phyloP scores from a whole-genome alignment of 2,329 filamentous ascomycete genomes.

The Trichoderma lentiforme region DNA sequence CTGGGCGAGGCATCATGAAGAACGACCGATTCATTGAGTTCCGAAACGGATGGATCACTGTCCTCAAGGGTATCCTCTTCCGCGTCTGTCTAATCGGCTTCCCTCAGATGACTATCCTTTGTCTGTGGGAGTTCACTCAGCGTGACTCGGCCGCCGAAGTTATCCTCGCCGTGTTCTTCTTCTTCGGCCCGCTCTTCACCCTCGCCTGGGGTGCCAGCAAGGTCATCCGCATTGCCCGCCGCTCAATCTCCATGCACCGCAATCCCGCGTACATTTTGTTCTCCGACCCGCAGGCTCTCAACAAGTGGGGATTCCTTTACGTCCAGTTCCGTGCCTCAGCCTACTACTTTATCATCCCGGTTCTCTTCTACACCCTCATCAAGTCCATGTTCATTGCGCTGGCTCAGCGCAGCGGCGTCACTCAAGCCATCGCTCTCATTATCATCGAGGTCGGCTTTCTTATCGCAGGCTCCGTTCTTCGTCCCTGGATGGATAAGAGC shows the following conservation, averaged over 20 bases:
- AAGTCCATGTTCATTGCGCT: slow-evolving; percentile 89
- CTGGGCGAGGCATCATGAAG: slow-evolving; percentile 74
- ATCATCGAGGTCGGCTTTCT: slow-evolving; percentile 78
- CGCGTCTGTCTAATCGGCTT: slow-evolving; percentile 86
- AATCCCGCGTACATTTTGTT: slow-evolving; percentile 97
- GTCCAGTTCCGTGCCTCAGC: slow-evolving; percentile 94
- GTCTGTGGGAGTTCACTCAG: slow-evolving; percentile 88
- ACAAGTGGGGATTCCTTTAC: slow-evolving; percentile 98
- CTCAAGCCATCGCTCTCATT: slow-evolving; percentile 78
- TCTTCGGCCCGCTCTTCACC: slow-evolving; percentile 73
- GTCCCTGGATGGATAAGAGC: slow-evolving; percentile 98
- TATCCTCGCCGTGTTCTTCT: slow-evolving; percentile 83
- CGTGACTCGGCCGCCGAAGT: slow-evolving; percentile 82
- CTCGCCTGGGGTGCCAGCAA: slow-evolving; percentile 85
- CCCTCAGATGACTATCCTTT: slow-evolving; percentile 85
- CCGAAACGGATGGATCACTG: slow-evolving; percentile 88
- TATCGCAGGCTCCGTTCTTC: slow-evolving; percentile 72
- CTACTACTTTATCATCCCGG: slow-evolving; percentile 89
- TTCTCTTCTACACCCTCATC: slow-evolving; percentile 73
- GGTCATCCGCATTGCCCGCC: slow-evolving; percentile 83
- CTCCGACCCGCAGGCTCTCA: slow-evolving; percentile 87
- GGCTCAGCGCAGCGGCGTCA: slow-evolving; percentile 64
- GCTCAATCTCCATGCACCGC: slow-evolving; percentile 87
- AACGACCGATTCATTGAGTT: slow-evolving; percentile 87
- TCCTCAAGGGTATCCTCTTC: slow-evolving; percentile 91